Base-by-base conservation (phyloP, 371 early-diverging fungal genomes). In the Mortierella sp. region DNA sequence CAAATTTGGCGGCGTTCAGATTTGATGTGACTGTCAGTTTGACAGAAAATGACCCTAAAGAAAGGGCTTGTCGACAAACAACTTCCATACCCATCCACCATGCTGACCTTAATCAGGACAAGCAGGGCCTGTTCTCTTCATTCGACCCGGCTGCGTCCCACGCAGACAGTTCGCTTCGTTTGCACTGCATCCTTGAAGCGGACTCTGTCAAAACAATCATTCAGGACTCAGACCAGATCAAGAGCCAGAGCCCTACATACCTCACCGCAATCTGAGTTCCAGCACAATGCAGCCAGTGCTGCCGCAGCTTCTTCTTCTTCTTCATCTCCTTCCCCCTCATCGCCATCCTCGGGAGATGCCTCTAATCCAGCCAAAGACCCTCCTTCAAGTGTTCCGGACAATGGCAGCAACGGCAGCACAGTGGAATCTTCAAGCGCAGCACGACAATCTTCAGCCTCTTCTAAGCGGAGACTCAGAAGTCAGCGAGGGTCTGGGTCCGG, bases 391-490 rank as follows among this genome's bases (percentile, higher is more conserved):
- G 43, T n/a, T 6, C n/a, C 43, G 21, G 43, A 43, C 43, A 54
- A 21, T 26, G 37, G 41, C 4, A 42, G 39, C 15, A 24, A 28
- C 4, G 28, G 17, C 27, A 21, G 30, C 28, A 37, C 54, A 1
- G 26, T 42, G 37, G 67, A 66, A 14, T 17, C 34, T 14, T 46
- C 65, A 23, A n/a, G n/a, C n/a, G 43, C 51, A 12, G 19, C 60
- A n/a, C 31, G 42, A 8, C 37, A 24, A 11, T 37, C 59, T 39
- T 2, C 58, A 15, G 24, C 53, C 17, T 17, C 53, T 6, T n/a
- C 50, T n/a, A 71, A 39, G 21, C 54, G 71, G 12, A 41, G 60
- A 27, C 41, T 50, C 27, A 71, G 52, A 21, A 50, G 15, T n/a
- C 49, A 30, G 2, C 64, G 64, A 3, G 64, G 50, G 27, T 27